phyloP scores from a whole-genome alignment of 2,329 filamentous ascomycete genomes.

The Claviceps capensis region DNA sequence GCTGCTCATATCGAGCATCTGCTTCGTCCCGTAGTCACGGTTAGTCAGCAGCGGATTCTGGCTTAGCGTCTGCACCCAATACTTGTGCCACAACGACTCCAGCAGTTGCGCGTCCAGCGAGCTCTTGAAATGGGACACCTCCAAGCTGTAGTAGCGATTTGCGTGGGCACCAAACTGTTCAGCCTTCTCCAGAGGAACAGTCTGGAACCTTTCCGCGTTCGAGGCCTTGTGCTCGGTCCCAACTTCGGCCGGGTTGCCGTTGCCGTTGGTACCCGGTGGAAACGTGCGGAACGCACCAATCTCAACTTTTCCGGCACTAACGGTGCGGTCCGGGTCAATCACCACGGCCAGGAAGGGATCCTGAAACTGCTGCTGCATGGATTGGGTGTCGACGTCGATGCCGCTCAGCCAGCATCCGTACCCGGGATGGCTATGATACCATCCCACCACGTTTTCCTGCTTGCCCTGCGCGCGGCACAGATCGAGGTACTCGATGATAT shows the following conservation, averaged over 20 bases:
- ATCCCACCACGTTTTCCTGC: constrained; percentile 86
- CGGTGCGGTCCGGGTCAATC: constrained; percentile 90
- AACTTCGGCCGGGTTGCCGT: too few relatives aligned
- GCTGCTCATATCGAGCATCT: constrained; percentile 74
- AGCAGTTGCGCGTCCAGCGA: constrained; percentile 77
- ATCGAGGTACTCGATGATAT: constrained; percentile 77
- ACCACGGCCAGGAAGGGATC: constrained; percentile 94
- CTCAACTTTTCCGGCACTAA: constrained; percentile 88
- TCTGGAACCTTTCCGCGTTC: constrained; percentile 45
- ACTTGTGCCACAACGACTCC: constrained; percentile 93
- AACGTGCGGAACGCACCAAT: constrained; percentile 95
- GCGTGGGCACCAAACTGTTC: constrained; percentile 93
- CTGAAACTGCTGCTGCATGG: constrained; percentile 68
- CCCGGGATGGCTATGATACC: constrained; percentile 96
- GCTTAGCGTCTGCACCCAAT: constrained; percentile 93
- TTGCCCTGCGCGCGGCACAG: constrained; percentile 62
- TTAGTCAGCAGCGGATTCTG: constrained; percentile 85
- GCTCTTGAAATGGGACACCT: constrained; percentile 90
- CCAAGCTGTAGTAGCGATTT: constrained; percentile 78
- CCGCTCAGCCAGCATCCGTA: constrained; percentile 97
- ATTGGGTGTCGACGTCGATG: constrained; percentile 85
- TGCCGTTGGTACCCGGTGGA: constrained; percentile 25
- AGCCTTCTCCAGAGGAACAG: constrained; percentile 83
- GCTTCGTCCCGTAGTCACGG: constrained; percentile 82
- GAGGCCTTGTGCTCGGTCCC: constrained; percentile 9